phyloP scores from a whole-genome alignment of 345 rosid species.

The Arabidopsis thaliana region DNA sequence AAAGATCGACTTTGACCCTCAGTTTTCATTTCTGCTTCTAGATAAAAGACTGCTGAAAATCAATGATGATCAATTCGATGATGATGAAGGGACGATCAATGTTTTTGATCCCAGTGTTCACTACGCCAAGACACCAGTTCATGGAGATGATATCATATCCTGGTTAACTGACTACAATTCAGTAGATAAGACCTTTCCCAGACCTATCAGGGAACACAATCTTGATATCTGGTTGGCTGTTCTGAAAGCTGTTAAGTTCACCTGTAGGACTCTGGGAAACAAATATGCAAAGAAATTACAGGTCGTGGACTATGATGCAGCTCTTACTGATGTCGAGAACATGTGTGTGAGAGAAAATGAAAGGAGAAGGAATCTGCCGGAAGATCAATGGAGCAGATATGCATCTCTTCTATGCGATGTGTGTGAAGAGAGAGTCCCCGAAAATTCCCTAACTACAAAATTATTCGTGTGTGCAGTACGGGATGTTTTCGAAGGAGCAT shows the following conservation, averaged over 20 bases:
- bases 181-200: conserved; percentile 25
- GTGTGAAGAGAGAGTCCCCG: neutral
- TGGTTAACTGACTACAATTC: conserved; percentile 33
- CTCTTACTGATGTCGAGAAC: neutral
- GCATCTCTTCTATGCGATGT: conserved; percentile 34
- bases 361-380: conserved; percentile 19
- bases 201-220: conserved; percentile 27
- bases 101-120: neutral
- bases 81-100: conserved; percentile 30
- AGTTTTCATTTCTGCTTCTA: conserved; percentile 30
- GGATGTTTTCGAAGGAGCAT: conserved; percentile 33
- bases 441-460: neutral
- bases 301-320: conserved; percentile 1
- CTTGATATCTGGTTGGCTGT: conserved; percentile 38
- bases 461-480: conserved; percentile 22
- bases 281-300: conserved; percentile 27
- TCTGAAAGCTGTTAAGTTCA: conserved; percentile 34
- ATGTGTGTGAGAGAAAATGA: conserved; percentile 7
- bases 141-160: conserved; percentile 36
- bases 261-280: conserved; percentile 23
- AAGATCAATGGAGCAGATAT: conserved; percentile 27
- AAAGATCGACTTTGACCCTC: conserved; percentile 29
- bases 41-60: conserved; percentile 33
- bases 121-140: conserved; percentile 26
- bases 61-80: conserved; percentile 1